A percentile compares a stretch with the other conserved stretches of the same genome.
phyloP scores from a whole-genome alignment of 306 rosid species.

The Vigna hirtella region DNA sequence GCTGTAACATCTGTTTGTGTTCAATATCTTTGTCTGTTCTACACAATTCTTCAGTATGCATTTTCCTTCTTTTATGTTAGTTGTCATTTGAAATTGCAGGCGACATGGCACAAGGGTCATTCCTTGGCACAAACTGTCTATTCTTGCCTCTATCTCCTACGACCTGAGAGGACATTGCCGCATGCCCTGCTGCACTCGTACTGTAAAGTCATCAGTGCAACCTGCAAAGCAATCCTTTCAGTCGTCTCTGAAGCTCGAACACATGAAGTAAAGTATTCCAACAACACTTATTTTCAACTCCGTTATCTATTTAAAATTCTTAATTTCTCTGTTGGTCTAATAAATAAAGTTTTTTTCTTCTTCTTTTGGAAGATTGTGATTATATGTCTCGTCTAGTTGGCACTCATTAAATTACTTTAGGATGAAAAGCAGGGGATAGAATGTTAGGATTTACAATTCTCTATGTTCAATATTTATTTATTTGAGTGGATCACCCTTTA shows the following conservation, averaged over 20 bases:
- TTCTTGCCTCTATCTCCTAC: constrained; percentile 94
- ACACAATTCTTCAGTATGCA: background rate
- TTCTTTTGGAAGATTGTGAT: constrained; percentile 30
- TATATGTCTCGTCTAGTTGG: background rate
- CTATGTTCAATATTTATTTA: constrained; percentile 12
- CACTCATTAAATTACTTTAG: constrained; percentile 10
- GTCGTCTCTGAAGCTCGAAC: constrained; percentile 95
- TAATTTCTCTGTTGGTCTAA: constrained; percentile 13
- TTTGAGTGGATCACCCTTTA: constrained; percentile 28
- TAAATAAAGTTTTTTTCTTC: constrained; percentile 17
- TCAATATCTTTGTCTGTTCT: constrained; percentile 5
- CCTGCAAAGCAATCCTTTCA: constrained; percentile 83
- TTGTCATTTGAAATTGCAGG: constrained; percentile 66
- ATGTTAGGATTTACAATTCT: constrained; percentile 37
- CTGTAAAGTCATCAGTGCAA: constrained; percentile 82
- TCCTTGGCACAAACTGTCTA: constrained; percentile 96
- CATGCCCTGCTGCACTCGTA: constrained; percentile 85
- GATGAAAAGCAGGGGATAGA: constrained; percentile 24
- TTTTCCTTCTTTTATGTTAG: constrained; percentile 45
- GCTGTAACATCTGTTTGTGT: background rate
- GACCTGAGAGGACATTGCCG: constrained; percentile 84
- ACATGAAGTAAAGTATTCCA: constrained; percentile 98
- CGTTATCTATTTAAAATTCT: constrained; percentile 1
- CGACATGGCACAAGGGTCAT: constrained; percentile 99
- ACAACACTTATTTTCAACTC: constrained; percentile 51